phyloP scores from a whole-genome alignment of 1,284 basidiomycete genomes.

The Cryptococcus sp. region DNA sequence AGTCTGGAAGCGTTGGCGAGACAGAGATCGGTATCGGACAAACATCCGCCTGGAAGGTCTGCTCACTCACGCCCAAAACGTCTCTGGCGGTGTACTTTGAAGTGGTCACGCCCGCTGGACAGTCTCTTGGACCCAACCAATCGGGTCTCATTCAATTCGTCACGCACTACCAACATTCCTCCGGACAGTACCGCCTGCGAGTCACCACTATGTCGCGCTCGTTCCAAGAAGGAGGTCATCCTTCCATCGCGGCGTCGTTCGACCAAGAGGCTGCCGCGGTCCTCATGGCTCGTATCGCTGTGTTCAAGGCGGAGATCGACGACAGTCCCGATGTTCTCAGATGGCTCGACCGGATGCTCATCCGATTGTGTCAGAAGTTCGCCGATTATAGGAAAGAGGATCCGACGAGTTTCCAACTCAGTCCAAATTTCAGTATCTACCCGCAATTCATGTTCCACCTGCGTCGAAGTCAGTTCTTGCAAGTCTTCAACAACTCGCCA shows the following conservation, averaged over 20 bases:
- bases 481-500: slow-evolving; percentile 99
- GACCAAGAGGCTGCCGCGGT: slow-evolving; percentile 99
- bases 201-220: slow-evolving; percentile 96
- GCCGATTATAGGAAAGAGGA: slow-evolving; percentile 99
- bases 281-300: slow-evolving; percentile 97
- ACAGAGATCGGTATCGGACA: slow-evolving; percentile 99
- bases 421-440: slow-evolving; percentile 98
- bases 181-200: slow-evolving; percentile 88
- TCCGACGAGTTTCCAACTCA: slow-evolving; percentile 86
- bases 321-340: slow-evolving; percentile 95
- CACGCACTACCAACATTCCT: slow-evolving; percentile 97
- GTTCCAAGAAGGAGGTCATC: slow-evolving; percentile 95
- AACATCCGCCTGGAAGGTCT: slow-evolving; percentile 99
- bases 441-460: slow-evolving; percentile 99
- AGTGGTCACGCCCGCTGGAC: slow-evolving; percentile 97
- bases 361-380: slow-evolving; percentile 98
- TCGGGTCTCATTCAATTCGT: slow-evolving; percentile 97
- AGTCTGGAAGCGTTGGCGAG: slow-evolving; percentile 94
- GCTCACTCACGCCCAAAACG: slow-evolving; percentile 83
- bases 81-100: slow-evolving; percentile 96
- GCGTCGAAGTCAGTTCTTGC: slow-evolving; percentile 94
- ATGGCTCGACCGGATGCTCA: slow-evolving; percentile 99
- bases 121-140: slow-evolving; percentile 85
- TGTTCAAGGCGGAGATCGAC: slow-evolving; percentile 99
- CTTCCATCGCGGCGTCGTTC: slow-evolving; percentile 88